Conservation (phyloP, 1,284 basidiomycete species). For the Porphyrellus sp. region DNA sequence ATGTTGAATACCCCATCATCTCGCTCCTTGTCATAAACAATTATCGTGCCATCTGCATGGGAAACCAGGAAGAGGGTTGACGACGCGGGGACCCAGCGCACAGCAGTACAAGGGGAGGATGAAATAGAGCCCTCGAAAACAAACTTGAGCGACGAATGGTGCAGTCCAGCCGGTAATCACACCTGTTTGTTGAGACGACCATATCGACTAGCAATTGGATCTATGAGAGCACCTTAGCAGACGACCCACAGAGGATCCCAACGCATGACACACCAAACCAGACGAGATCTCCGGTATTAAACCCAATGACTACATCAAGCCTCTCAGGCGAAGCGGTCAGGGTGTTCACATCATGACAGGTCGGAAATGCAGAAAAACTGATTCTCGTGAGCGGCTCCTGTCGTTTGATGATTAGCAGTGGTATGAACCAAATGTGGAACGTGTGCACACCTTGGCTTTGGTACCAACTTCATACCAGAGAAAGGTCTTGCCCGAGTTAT, state of each 20-base stretch:
- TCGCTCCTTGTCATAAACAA: slow-evolving; percentile 86
- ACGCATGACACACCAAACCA: slow-evolving; percentile 69
- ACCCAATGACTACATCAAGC: slow-evolving; percentile 91
- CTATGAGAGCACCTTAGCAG: slow-evolving; percentile 37
- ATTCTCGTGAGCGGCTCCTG: slow-evolving; percentile 86
- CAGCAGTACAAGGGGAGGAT: slow-evolving; percentile 43
- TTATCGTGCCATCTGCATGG: slow-evolving; percentile 85
- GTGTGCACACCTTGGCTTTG: slow-evolving; percentile 65
- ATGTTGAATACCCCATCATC: slow-evolving; percentile 77
- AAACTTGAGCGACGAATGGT: slow-evolving; percentile 23
- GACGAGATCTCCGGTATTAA: slow-evolving; percentile 87
- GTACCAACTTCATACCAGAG: slow-evolving; percentile 80
- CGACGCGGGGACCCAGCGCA: slow-evolving; percentile 88
- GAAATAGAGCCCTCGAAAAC: slow-evolving; percentile 24
- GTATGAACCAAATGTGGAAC: slow-evolving; percentile 1
- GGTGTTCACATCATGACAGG: slow-evolving; percentile 86
- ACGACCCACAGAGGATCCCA: background rate
- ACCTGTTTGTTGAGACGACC: slow-evolving; percentile 90
- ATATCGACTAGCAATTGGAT: slow-evolving; percentile 83
- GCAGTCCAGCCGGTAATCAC: slow-evolving; percentile 8
- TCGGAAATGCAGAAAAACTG: slow-evolving; percentile 82
- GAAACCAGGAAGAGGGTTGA: slow-evolving; percentile 86
- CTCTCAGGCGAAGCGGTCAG: slow-evolving; percentile 74
- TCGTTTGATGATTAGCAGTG: background rate
- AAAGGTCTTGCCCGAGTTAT: slow-evolving; percentile 77